Evolutionary conservation across 2,329 filamentous ascomycete species (phyloP).

Genomic region (Trichoderma breve): DNA sequence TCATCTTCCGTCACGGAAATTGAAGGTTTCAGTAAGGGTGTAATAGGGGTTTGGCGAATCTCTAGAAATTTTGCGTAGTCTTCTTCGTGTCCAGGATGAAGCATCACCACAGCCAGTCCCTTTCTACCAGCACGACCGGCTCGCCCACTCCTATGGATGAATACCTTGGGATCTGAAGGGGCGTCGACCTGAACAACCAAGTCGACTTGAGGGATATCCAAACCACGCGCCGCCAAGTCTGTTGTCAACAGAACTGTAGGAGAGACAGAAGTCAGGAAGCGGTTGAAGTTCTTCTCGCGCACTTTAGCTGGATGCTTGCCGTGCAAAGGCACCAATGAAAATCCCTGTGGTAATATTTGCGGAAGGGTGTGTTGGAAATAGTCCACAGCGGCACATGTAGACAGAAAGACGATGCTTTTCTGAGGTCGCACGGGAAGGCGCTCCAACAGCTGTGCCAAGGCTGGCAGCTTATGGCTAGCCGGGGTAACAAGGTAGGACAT

Average conservation of each 20-base stretch:
- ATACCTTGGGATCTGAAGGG: slow-evolving; percentile 85
- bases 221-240: slow-evolving; percentile 83
- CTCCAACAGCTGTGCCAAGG: slow-evolving; percentile 67
- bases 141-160: slow-evolving; percentile 88
- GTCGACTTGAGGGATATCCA: slow-evolving; percentile 90
- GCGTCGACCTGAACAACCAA: slow-evolving; percentile 85
- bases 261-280: slow-evolving; percentile 70
- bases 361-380: slow-evolving; percentile 86
- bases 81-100: slow-evolving; percentile 82
- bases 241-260: slow-evolving; percentile 87
- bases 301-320: slow-evolving; percentile 89
- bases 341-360: slow-evolving; percentile 64
- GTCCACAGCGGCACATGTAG: slow-evolving; percentile 91
- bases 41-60: slow-evolving; percentile 81
- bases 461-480: slow-evolving; percentile 76
- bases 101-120: slow-evolving; percentile 80
- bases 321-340: slow-evolving; percentile 76
- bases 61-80: slow-evolving; percentile 87
- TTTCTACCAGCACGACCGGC: slow-evolving; percentile 85
- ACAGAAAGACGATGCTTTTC: slow-evolving; percentile 87
- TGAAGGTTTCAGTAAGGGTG: slow-evolving; percentile 55
- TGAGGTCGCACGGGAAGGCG: slow-evolving; percentile 71
- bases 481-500: slow-evolving; percentile 80
- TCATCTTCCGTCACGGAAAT: slow-evolving; percentile 60
- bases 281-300: slow-evolving; percentile 80